Evolutionary conservation across 306 rosid species (phyloP).

Genomic region (Gastrolobium villosum): DNA sequence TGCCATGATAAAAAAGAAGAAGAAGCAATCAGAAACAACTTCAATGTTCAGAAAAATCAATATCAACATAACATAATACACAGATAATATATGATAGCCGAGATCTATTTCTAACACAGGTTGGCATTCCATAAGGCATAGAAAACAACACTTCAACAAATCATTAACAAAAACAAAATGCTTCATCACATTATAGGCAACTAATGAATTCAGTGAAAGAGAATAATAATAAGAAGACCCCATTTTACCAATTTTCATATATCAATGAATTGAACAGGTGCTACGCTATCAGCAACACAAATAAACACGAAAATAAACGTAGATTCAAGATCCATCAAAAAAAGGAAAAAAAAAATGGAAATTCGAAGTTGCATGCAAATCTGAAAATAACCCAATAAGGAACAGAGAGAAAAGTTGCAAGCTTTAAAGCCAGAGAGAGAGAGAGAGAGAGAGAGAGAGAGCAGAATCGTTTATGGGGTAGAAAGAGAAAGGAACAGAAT

Average conservation of each 20-base stretch:
- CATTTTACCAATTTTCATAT: background rate
- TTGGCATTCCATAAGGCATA: conserved; percentile 22
- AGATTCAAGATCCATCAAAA: conserved; percentile 36
- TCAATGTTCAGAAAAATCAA: conserved; percentile 6
- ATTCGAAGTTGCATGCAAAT: background rate
- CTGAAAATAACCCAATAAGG: conserved; percentile 26
- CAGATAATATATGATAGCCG: background rate
- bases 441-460: background rate
- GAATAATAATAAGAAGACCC: background rate
- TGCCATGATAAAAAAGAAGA: conserved; percentile 15
- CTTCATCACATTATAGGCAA: background rate
- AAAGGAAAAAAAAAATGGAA: background rate
- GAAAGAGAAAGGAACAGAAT: background rate
- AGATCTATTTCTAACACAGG: conserved; percentile 31
- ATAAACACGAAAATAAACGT: background rate
- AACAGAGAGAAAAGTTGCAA: conserved; percentile 16
- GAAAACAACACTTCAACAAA: conserved; percentile 29
- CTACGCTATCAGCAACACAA: conserved; percentile 7
- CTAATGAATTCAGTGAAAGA: background rate
- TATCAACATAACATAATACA: conserved; percentile 22
- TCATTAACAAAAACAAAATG: conserved; percentile 13
- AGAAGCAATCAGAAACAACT: conserved; percentile 27
- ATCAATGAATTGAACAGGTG: background rate
- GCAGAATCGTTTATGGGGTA: background rate
- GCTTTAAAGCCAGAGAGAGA: background rate